Conservation (phyloP, 2,329 filamentous ascomycete genomes). For the Hypomyces rosellus region DNA sequence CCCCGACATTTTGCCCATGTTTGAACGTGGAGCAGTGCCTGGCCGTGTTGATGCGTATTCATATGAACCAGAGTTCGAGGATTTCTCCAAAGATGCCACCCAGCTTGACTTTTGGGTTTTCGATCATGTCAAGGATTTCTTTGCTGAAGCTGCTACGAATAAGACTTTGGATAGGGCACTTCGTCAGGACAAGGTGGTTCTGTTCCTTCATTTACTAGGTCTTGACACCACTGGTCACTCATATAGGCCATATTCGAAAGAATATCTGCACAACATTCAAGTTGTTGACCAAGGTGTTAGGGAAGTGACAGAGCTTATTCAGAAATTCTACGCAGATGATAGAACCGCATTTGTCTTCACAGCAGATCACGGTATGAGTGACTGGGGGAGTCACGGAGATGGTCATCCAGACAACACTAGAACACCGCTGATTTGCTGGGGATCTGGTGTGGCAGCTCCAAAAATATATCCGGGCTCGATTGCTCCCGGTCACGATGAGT, state of each 20-base stretch:
- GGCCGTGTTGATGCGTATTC: slow-evolving; percentile 81
- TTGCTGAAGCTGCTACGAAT: slow-evolving; percentile 72
- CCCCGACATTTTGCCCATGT: slow-evolving; percentile 96
- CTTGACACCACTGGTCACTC: slow-evolving; percentile 85
- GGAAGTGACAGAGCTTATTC: slow-evolving; percentile 73
- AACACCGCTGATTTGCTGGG: slow-evolving; percentile 89
- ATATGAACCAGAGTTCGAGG: slow-evolving; percentile 80
- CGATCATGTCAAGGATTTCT: slow-evolving; percentile 82
- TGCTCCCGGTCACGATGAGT: slow-evolving; percentile 82
- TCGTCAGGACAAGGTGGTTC: slow-evolving; percentile 79
- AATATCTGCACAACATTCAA: slow-evolving; percentile 92
- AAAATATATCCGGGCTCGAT: slow-evolving; percentile 45
- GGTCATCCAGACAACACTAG: slow-evolving; percentile 96
- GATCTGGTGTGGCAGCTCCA: slow-evolving; percentile 79
- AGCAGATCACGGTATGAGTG: slow-evolving; percentile 97
- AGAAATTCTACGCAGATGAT: slow-evolving; percentile 76
- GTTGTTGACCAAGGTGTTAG: slow-evolving; percentile 86
- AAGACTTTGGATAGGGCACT: slow-evolving; percentile 65
- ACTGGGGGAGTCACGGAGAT: slow-evolving; percentile 98
- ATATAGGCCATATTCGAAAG: slow-evolving; percentile 85
- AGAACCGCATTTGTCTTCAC: slow-evolving; percentile 96
- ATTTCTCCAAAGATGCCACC: slow-evolving; percentile 78
- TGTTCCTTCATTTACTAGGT: slow-evolving; percentile 90
- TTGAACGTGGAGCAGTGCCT: slow-evolving; percentile 82
- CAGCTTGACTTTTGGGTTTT: slow-evolving; percentile 93